phyloP scores from a whole-genome alignment of 371 early-diverging fungal genomes.

The Lichtheimia ramosa region DNA sequence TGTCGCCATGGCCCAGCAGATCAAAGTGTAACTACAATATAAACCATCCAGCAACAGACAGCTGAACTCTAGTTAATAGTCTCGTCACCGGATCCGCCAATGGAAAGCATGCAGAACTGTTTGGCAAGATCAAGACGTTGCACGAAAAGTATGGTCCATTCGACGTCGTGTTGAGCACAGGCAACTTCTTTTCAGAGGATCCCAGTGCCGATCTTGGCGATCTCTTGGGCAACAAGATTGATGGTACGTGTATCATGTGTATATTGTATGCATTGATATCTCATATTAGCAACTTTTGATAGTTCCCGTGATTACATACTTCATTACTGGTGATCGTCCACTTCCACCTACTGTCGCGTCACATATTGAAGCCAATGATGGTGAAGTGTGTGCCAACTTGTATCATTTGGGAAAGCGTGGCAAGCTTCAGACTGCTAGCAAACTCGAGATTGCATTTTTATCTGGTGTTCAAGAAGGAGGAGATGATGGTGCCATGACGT shows the following conservation, averaged over 20 bases:
- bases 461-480: slow-evolving; percentile 46
- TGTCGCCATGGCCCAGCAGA: no score
- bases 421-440: slow-evolving; percentile 68
- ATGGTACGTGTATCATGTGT: slow-evolving; percentile 38
- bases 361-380: slow-evolving; percentile 57
- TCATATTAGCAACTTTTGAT: background rate
- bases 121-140: slow-evolving; percentile 70
- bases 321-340: slow-evolving; percentile 62
- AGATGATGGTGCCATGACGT: background rate
- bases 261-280: background rate
- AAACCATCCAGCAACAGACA: background rate
- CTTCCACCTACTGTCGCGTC: slow-evolving; percentile 60
- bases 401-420: slow-evolving; percentile 74
- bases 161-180: slow-evolving; percentile 74
- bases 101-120: slow-evolving; percentile 61
- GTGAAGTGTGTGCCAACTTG: slow-evolving; percentile 78
- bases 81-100: slow-evolving; percentile 72
- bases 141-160: slow-evolving; percentile 86
- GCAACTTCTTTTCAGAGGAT: slow-evolving; percentile 74
- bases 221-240: slow-evolving; percentile 56
- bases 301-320: slow-evolving; percentile 82
- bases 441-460: slow-evolving; percentile 73
- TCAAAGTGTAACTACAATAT: no score
- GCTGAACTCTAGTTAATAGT: slow-evolving; percentile 19
- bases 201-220: slow-evolving; percentile 45